Evolutionary conservation across 306 rosid species (phyloP).

Genomic region (Clitoria ternatea): DNA sequence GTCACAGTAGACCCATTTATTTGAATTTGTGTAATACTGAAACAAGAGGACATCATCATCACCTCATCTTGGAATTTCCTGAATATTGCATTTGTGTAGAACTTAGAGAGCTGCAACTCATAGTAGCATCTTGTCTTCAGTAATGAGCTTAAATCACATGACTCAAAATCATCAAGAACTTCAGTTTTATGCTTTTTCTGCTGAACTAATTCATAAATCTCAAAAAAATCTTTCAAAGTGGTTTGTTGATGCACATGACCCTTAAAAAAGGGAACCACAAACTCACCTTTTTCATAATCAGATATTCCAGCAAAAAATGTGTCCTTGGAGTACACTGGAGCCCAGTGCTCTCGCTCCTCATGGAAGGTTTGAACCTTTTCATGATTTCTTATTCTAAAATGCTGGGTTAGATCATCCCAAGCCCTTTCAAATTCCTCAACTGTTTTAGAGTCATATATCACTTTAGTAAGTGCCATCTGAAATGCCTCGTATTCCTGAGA

Average conservation of each 20-base stretch:
- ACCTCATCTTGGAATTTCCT: conserved; percentile 81
- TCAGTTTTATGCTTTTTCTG: conserved; percentile 57
- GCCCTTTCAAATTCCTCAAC: conserved; percentile 82
- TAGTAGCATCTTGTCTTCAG: conserved; percentile 61
- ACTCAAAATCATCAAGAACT: conserved; percentile 68
- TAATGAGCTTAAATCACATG: conserved; percentile 47
- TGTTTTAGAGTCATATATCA: conserved; percentile 49
- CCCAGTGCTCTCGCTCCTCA: conserved; percentile 85
- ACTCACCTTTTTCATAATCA: conserved; percentile 48
- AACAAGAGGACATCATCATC: conserved; percentile 68
- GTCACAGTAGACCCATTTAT: conserved; percentile 58
- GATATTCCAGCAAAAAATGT: conserved; percentile 77
- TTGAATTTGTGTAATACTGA: conserved; percentile 56
- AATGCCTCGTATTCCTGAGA: conserved; percentile 64
- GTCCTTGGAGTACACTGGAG: conserved; percentile 76
- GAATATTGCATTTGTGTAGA: conserved; percentile 67
- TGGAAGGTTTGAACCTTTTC: conserved; percentile 55
- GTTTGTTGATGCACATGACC: conserved; percentile 66
- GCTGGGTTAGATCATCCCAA: conserved; percentile 72
- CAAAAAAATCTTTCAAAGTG: conserved; percentile 72
- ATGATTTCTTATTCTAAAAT: conserved; percentile 52
- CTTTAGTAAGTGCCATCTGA: conserved; percentile 51
- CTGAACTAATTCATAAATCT: conserved; percentile 48
- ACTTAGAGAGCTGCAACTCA: conserved; percentile 81
- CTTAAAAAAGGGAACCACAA: conserved; percentile 48